Evolutionary conservation across 495 filamentous ascomycete species (phyloP), one percentile per base, ranked within the genome.

Genomic region (Aspergillus incahuasiensis): DNA sequence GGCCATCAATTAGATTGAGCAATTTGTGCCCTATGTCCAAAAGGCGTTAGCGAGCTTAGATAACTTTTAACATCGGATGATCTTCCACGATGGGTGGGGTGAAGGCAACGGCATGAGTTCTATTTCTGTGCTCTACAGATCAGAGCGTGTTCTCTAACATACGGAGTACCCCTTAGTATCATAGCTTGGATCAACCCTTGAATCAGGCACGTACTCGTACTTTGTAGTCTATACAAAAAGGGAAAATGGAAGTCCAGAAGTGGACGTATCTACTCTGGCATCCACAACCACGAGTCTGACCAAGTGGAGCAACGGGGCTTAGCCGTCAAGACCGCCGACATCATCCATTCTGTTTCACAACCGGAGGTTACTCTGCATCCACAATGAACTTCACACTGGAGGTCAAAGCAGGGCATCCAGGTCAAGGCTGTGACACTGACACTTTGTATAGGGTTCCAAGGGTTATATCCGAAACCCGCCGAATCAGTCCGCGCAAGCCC

Each of bases 11-110:
- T 19, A 30, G 43, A 55, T 55, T 38, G 34, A 48, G 28, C 19
- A 18, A 3, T 15, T 47, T 5, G 22, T 55, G 20, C 22, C 13
- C 53, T 49, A 56, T 13, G 2, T 18, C 54, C 46, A 3, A 48
- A 50, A 16, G 7, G 46, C 18, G 54, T 56, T 44, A 56, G 54
- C 5, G 15, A 5, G 5, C 22, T 34, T 6, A 40, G 5, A 11
- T 5, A n/a, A 34, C 15, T 56, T 35, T 52, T 41, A 53, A 19
- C 41, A 63, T 62, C 60, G 57, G 60, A 54, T 63, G 60, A 63
- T 63, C 60, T 46, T 63, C 57, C 53, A 46, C 22, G 7, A 39
- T 13, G 30, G 32, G 55, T 56, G 52, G 54, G 58, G 42, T 54
- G 52, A 25, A 40, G 15, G 40, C 32, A 15, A 35, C 32, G 6